Evolutionary conservation across 2,329 filamentous ascomycete species (phyloP), one percentile per base, ranked within the genome.

Genomic region (Xylariaceae sp.): DNA sequence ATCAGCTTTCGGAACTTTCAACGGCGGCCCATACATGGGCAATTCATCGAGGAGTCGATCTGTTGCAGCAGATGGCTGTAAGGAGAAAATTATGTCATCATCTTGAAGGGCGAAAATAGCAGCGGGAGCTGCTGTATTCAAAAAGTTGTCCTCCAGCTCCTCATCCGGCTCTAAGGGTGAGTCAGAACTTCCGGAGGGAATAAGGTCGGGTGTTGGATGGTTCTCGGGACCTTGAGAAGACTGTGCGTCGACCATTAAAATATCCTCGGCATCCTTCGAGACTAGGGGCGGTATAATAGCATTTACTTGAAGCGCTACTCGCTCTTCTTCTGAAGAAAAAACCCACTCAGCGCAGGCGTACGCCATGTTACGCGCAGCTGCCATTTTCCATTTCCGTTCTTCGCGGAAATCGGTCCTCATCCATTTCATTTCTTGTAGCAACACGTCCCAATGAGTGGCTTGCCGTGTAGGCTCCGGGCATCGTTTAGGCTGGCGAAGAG

Each of bases 401-500:
- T 97, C 91, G 45, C 89, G 83, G 67, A 97, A 97, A 72, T 99
- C 94, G 1, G 92, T 97, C 44, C 92, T 85, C 91, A 99, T 95
- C 93, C 93, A 97, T 71, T 92, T 96, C 83, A 93, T 91, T 75
- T 99, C 92, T 62, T 92, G 83, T 26, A 99, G 76, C 50, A 97
- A 72, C 46, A 93, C 81, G 73, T 99, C 94, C 83, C 87, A 90
- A 63, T 97, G 93, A 2, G 88, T 86, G 1, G 84, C 81, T 15
- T 87, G 87, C 30, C 91, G 84, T 3, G 83, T 80, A 4, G 93
- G 92, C 71, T 99, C 94, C 1, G 86, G 81, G 32, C 86, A 89
- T 51, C 92, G 88, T 67, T 95, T 91, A 36, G 92, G 85, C 67
- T 99, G 94, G 46, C 93, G 83, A 40, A 99, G 73, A 4, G 92